Percentiles rank a stretch among this genome's conserved stretches.
phyloP scores from a whole-genome alignment of 1,284 basidiomycete genomes.

The Cryptococcus sp. region DNA sequence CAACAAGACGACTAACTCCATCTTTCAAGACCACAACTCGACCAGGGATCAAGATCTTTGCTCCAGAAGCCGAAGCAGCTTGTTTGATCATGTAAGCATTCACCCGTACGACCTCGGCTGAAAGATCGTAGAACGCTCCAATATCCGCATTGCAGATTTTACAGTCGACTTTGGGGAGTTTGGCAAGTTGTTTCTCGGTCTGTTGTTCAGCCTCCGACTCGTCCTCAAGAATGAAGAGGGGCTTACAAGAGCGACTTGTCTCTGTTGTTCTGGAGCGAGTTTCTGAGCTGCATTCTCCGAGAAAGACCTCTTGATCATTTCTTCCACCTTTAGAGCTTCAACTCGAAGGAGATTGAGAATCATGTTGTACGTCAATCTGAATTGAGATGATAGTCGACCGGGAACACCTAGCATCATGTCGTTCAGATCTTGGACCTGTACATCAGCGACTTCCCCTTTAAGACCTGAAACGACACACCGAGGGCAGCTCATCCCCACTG shows the following conservation, averaged over 20 bases:
- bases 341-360: conserved; percentile 95
- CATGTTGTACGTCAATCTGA: conserved; percentile 99
- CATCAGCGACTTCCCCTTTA: neutral
- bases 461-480: conserved; percentile 56
- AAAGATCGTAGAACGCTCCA: conserved; percentile 71
- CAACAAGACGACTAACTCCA: conserved; percentile 55
- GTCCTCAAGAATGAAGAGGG: neutral
- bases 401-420: conserved; percentile 93
- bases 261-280: conserved; percentile 87
- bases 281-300: conserved; percentile 95
- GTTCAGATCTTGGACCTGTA: conserved; percentile 65
- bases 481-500: conserved; percentile 76
- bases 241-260: conserved; percentile 71
- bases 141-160: conserved; percentile 67
- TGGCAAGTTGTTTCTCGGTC: conserved; percentile 69
- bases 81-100: conserved; percentile 66
- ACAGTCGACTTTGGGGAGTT: conserved; percentile 66
- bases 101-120: conserved; percentile 59
- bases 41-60: conserved; percentile 66
- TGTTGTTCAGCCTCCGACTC: conserved; percentile 35
- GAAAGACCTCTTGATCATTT: conserved; percentile 99
- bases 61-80: conserved; percentile 62
- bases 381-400: conserved; percentile 91
- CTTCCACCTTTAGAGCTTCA: conserved; percentile 92
- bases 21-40: conserved; percentile 81